Conservation (phyloP, 2,329 filamentous ascomycete genomes). For the Biscogniauxia mediterranea region DNA sequence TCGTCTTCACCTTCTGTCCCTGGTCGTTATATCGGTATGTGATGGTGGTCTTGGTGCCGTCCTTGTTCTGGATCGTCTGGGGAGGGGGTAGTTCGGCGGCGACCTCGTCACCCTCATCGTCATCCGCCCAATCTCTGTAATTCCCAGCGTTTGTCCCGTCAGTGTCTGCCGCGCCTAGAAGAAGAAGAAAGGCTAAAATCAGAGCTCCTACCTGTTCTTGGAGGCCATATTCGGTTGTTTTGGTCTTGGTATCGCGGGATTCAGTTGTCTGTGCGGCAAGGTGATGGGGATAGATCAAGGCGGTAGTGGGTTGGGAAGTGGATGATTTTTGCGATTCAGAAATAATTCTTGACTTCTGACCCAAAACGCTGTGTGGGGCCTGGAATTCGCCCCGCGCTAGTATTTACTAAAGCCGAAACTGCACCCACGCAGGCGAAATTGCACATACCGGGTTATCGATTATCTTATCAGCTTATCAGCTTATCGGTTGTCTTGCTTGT, state of each 20-base stretch:
- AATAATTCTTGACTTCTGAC: conserved; percentile 25
- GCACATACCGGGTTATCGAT: not conserved
- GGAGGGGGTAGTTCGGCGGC: conserved; percentile 71
- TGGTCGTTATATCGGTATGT: conserved; percentile 89
- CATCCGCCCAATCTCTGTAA: conserved; percentile 83
- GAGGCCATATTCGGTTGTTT: conserved; percentile 23
- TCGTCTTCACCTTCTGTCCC: conserved; percentile 95
- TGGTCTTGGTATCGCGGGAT: not conserved
- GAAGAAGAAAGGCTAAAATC: conserved; percentile 1
- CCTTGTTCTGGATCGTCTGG: conserved; percentile 93
- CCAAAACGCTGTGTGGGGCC: conserved; percentile 21
- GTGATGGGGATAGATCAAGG: conserved; percentile 9
- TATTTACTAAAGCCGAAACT: too few species aligned
- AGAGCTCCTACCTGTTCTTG: conserved; percentile 16
- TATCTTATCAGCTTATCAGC: not conserved
- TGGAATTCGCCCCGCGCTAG: conserved; percentile 4
- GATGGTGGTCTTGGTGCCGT: conserved; percentile 94
- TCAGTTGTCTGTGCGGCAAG: not conserved
- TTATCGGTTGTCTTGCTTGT: too few species aligned
- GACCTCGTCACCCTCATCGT: conserved; percentile 81
- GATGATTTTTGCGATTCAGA: conserved; percentile 26
- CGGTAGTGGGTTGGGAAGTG: not conserved
- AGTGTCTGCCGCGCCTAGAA: not conserved
- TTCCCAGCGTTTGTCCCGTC: not conserved
- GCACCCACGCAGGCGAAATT: not conserved